phyloP scores from a whole-genome alignment of 805 yeast genomes.

The Jamesozyma gamospora region DNA sequence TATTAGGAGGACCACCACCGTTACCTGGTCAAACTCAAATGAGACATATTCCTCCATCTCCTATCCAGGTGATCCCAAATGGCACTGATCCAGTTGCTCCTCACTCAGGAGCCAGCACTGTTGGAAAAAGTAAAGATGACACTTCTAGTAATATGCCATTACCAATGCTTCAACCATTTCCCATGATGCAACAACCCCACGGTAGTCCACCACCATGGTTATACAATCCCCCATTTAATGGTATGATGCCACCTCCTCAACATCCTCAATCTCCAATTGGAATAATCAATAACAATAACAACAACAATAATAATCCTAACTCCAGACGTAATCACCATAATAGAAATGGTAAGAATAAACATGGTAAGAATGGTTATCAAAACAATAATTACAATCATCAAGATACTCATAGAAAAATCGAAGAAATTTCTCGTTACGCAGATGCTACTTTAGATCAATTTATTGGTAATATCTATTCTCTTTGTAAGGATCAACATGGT shows the following conservation, averaged over 20 bases:
- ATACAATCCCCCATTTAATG: conserved; percentile 24
- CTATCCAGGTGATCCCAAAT: conserved; percentile 9
- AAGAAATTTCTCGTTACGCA: conserved; percentile 60
- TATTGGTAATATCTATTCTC: conserved; percentile 59
- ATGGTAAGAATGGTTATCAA: conserved; percentile 9
- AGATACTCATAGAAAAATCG: conserved; percentile 26
- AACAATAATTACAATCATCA: conserved; percentile 5
- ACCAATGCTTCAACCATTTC: conserved; percentile 6
- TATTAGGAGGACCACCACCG: conserved; percentile 19
- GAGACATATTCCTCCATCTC: conserved; percentile 11
- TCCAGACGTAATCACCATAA: conserved; percentile 3
- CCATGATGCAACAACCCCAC: conserved; percentile 13
- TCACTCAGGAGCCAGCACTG: neutral
- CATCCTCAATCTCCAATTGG: conserved; percentile 8
- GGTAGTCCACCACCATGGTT: conserved; percentile 29
- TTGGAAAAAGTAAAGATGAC: conserved; percentile 1
- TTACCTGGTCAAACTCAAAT: conserved; percentile 16
- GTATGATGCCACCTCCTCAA: conserved; percentile 21
- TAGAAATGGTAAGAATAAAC: conserved; percentile 6
- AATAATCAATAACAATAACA: conserved; percentile 8
- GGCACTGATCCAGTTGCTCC: neutral
- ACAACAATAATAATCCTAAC: conserved; percentile 13
- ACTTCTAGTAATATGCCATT: neutral
- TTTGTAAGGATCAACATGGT: conserved; percentile 95
- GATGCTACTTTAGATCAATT: conserved; percentile 62